Conservation (phyloP, 225 moss, liverwort and hornwort genomes). For the Neckera pumila region DNA sequence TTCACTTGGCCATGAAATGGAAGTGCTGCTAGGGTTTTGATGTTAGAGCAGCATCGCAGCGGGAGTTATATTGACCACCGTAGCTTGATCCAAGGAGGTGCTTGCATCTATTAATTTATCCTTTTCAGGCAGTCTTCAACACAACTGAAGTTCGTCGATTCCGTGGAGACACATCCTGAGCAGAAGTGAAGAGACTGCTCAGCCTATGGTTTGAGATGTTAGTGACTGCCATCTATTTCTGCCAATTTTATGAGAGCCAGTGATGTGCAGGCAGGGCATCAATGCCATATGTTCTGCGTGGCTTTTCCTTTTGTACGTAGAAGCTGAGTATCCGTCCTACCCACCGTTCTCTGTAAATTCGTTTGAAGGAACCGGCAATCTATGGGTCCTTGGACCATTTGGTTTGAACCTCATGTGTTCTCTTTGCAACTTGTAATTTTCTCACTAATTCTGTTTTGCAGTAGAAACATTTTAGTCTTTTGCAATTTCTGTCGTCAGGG, state of each 20-base stretch:
- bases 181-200: neutral
- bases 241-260: neutral
- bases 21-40: neutral
- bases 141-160: neutral
- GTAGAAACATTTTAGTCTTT: neutral
- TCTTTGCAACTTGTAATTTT: neutral
- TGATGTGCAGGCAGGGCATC: constrained; percentile 1
- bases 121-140: neutral
- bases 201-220: neutral
- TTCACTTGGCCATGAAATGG: neutral
- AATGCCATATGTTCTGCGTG: neutral
- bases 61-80: neutral
- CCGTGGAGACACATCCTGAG: neutral
- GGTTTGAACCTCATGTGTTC: neutral
- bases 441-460: neutral
- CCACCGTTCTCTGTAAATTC: neutral
- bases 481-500: neutral
- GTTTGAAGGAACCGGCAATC: neutral
- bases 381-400: neutral
- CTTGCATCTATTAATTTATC: neutral
- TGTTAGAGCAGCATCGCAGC: neutral
- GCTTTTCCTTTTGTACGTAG: neutral
- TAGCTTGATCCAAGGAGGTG: neutral
- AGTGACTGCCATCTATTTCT: neutral
- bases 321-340: neutral